Base-by-base conservation (phyloP, 441 rosid genomes). In the Metrosideros polymorpha region DNA sequence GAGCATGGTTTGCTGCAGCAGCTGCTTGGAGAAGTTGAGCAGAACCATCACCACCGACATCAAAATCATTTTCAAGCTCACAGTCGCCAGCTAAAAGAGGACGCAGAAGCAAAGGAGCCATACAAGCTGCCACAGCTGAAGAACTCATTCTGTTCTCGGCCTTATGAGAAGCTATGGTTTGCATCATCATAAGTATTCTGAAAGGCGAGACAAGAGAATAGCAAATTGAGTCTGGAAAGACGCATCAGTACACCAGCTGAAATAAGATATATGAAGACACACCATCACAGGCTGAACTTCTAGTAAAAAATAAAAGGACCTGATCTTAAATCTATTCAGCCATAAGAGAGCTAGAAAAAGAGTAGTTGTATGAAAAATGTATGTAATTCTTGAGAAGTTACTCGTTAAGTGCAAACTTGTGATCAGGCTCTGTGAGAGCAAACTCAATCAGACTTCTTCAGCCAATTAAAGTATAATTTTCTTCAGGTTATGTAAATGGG, bases 1-100 rank as follows among this genome's bases (percentile, higher is more conserved):
- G 99, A 84, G 99, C 99, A 92, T 98, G 98, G 91, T 98, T 98
- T 66, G 99, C 99, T 85, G 99, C 99, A 85, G 99, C 99, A 87
- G 99, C 99, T 87, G 99, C 99, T 94, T 94, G 96, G 89, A 98
- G 90, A 86, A 98, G 98, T 91, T 97, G 99, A 90, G 93, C 87
- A 88, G 99, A 98, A 85, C 97, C 94, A 91, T 97, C 99, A 86
- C 96, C 98, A 39, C 98, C 99, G 84, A 95, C 94, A 90, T 96
- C 94, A 92, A 98, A 93, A 90, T 94, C 94, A 87, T 90, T 93
- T 90, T 93, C 98, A 89, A 98, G 94, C 88, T 98, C 99, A 92
- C 99, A 97, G 57, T 98, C 99, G 83, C 99, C 99, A 83, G 96
- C 91, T 75, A 98, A 92, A 91, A 97, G 99, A 86, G 99, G 99